Evolutionary conservation across 163 green algal genomes (phyloP), one percentile per base, ranked within the genome.

Genomic region (Chlamydomonas reinhardtii): DNA sequence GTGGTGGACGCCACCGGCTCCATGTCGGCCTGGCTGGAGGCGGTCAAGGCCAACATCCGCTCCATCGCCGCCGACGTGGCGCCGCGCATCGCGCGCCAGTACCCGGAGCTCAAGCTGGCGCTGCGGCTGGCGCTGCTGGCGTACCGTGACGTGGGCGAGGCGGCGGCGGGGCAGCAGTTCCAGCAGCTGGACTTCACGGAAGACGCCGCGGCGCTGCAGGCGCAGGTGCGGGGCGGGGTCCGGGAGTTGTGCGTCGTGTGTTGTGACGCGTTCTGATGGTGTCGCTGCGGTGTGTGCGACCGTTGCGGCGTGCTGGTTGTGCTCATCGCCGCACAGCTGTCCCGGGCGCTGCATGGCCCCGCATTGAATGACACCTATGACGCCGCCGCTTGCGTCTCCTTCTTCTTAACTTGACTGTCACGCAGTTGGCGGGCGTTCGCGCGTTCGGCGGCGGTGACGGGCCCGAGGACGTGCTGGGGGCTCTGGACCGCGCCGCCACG

Each of bases 81-180:
- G 56, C 80, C 88, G 15, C 90, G 86, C 66, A 87, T 93, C 69
- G 72, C 90, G n/a, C 5, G 83, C 37, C 39, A 91, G 74, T 88
- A 85, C 74, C 62, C 48, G 14, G 86, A 72, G 29, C 76, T 93
- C 4, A 22, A 86, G 22, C 35, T 93, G n/a, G 25, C 22, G 48
- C 70, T 93, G 70, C 80, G 86, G 22, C 91, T 83, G 70, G 81
- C 66, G n/a, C 37, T 91, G 86, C 75, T 93, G 76, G 86, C 69
- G 27, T 93, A 91, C 68, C 76, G 85, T 22, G 89, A 93, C 54
- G 73, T 87, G 61, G 89, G 86, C 22, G 89, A 93, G 65, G n/a
- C 25, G n/a, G 48, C 48, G 14, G 48, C 48, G 48, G 48, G 48
- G 48, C 74, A 65, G 73, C 89, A 89, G 76, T 76, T 92, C 59